phyloP scores from a whole-genome alignment of 73 alveolate genomes.

The Tetrahymena borealis region DNA sequence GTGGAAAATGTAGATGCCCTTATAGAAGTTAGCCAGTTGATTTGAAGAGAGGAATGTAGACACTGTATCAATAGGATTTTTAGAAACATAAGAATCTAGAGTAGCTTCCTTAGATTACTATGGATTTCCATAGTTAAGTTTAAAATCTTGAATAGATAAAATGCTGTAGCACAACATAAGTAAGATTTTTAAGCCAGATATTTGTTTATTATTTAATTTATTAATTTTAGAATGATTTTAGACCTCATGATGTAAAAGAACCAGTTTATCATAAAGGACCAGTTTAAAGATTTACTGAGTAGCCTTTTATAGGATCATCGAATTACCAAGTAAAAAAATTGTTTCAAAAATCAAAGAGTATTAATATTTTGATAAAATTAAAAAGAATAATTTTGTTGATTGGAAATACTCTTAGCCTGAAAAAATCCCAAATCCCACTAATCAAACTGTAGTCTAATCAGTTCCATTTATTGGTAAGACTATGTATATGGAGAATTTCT shows the following conservation, averaged over 20 bases:
- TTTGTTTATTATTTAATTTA: background rate
- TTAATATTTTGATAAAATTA: background rate
- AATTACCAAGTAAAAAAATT: background rate
- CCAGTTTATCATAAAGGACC: background rate
- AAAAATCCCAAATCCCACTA: background rate
- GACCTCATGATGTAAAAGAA: background rate
- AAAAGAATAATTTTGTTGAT: background rate
- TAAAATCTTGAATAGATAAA: background rate
- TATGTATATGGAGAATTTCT: background rate
- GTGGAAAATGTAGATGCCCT: background rate
- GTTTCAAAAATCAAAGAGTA: background rate
- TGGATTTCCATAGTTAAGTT: background rate
- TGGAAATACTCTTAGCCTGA: background rate
- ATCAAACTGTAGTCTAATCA: background rate
- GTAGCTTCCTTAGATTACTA: background rate
- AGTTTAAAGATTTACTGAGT: background rate
- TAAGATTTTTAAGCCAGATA: background rate
- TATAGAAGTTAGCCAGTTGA: background rate
- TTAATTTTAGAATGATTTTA: background rate
- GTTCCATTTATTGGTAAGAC: background rate
- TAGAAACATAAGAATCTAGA: background rate
- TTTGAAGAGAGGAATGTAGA: background rate
- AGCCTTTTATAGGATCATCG: background rate
- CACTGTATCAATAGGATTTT: background rate
- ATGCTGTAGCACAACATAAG: background rate